These are phyloP conservation scores for Kluyveromyces siamensis DNA, from an alignment of 805 yeast species.

Conservation along the genomic window DNA sequence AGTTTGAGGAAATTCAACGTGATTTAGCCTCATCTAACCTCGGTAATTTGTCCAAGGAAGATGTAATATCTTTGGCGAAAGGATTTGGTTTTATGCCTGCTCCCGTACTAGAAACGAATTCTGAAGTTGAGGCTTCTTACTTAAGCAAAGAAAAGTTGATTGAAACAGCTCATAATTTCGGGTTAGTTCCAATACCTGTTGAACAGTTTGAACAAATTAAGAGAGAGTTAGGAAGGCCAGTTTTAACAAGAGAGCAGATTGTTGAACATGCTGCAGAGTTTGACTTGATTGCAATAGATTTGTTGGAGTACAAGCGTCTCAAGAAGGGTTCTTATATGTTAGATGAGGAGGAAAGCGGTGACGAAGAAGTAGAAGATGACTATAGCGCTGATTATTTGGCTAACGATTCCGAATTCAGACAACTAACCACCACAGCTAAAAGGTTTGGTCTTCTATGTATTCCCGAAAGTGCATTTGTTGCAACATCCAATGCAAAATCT, in stretches of 20 bases:
- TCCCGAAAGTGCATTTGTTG: slow-evolving; percentile 50
- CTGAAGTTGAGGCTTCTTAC: neutral
- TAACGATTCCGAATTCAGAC: slow-evolving; percentile 11
- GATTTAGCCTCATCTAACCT: slow-evolving; percentile 14
- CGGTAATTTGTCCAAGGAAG: slow-evolving; percentile 8
- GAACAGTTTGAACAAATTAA: slow-evolving; percentile 28
- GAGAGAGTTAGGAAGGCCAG: slow-evolving; percentile 23
- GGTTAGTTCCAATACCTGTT: slow-evolving; percentile 30
- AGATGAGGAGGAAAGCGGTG: slow-evolving; percentile 10
- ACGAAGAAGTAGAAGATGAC: neutral
- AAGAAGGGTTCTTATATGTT: slow-evolving; percentile 7
- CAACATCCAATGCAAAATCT: slow-evolving; percentile 48
- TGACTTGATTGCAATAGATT: slow-evolving; percentile 29
- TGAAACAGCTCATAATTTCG: slow-evolving; percentile 25
- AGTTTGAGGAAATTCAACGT: slow-evolving; percentile 22
- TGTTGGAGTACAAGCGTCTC: slow-evolving; percentile 26
- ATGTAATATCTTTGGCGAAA: slow-evolving; percentile 19
- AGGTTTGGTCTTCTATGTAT: slow-evolving; percentile 42
- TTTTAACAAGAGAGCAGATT: slow-evolving; percentile 13
- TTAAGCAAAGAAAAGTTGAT: slow-evolving; percentile 11
- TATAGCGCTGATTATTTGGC: slow-evolving; percentile 7
- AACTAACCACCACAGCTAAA: slow-evolving; percentile 34
- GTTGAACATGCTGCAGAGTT: slow-evolving; percentile 26
- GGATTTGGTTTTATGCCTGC: slow-evolving; percentile 31
- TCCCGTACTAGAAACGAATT: slow-evolving; percentile 21